These are phyloP conservation scores for Gyromitra esculenta DNA, from an alignment of 2,329 filamentous ascomycete genomes.

Conservation along the genomic window DNA sequence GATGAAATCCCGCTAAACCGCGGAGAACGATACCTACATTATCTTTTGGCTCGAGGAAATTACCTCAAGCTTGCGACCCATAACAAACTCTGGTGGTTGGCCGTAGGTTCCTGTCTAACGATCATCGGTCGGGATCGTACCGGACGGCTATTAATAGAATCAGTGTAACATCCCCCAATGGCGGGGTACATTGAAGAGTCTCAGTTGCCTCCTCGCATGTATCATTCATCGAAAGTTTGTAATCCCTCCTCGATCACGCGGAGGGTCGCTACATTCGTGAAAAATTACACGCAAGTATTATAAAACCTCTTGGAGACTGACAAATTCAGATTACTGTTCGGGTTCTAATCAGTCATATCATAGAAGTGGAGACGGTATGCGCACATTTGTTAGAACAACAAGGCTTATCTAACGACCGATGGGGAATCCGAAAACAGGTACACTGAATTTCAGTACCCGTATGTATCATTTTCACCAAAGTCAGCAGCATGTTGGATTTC, in stretches of 20 bases:
- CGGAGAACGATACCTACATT: background rate
- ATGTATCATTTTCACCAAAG: background rate
- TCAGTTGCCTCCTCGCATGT: slow-evolving; percentile 5
- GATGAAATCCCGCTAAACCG: background rate
- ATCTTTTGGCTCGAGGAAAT: slow-evolving; percentile 26
- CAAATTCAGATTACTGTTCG: background rate
- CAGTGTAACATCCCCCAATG: slow-evolving; percentile 9
- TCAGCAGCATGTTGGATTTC: background rate
- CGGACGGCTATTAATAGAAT: slow-evolving; percentile 27
- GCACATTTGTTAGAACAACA: no score
- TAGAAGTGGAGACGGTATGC: background rate
- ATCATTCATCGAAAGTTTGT: background rate
- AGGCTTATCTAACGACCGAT: background rate
- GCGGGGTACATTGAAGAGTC: background rate
- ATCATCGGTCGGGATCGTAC: slow-evolving; percentile 19
- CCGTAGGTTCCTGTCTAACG: slow-evolving; percentile 4
- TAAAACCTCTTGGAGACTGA: background rate
- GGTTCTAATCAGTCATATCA: background rate
- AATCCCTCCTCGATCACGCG: slow-evolving; percentile 22
- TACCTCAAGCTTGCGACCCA: slow-evolving; percentile 32
- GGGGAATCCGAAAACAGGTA: background rate
- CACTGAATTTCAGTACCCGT: background rate
- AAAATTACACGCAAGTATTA: background rate
- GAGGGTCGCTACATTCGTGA: background rate
- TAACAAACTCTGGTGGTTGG: slow-evolving; percentile 8